Percentiles rank a stretch among this genome's conserved stretches.
Evolutionary conservation across 345 rosid species (phyloP).

Genomic region (Mallotus nudiflorus): DNA sequence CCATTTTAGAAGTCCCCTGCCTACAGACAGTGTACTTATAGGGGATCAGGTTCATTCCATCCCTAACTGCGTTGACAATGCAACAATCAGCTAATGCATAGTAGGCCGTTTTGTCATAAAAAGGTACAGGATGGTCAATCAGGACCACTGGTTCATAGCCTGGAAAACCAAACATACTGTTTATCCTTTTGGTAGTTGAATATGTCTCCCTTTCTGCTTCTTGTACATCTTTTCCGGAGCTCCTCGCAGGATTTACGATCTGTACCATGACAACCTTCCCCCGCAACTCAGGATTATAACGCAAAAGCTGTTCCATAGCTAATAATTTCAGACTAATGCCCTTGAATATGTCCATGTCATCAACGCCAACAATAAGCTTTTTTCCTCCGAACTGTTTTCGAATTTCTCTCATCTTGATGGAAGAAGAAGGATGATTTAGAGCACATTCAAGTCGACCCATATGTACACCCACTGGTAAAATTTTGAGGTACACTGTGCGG

Average conservation of each 20-base stretch:
- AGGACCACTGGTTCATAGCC: constrained; percentile 44
- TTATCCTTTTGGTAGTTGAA: constrained; percentile 33
- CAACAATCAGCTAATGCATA: constrained; percentile 47
- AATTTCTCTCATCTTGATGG: constrained; percentile 35
- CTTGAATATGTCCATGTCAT: constrained; percentile 53
- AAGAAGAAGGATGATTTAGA: constrained; percentile 35
- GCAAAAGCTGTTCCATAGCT: constrained; percentile 43
- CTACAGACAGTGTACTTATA: constrained; percentile 44
- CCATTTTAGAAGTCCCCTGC: constrained; percentile 39
- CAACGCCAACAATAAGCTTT: constrained; percentile 41
- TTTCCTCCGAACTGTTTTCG: constrained; percentile 37
- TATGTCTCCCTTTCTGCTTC: constrained; percentile 37
- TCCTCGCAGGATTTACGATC: constrained; percentile 47
- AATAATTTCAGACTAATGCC: constrained; percentile 46
- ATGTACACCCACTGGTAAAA: constrained; percentile 45
- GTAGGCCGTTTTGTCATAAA: constrained; percentile 47
- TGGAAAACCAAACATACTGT: constrained; percentile 27
- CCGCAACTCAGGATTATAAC: constrained; percentile 25
- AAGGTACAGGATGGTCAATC: constrained; percentile 35
- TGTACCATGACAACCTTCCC: constrained; percentile 47
- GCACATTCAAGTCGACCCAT: constrained; percentile 41
- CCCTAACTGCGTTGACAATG: constrained; percentile 48
- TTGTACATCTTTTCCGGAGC: constrained; percentile 42
- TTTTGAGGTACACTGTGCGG: constrained; percentile 43
- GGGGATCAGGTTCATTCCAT: constrained; percentile 50